Evolutionary conservation across 202 grass and related monocot genomes (phyloP), one percentile per base, ranked within the genome.

Genomic region (Sporobolus alterniflorus): DNA sequence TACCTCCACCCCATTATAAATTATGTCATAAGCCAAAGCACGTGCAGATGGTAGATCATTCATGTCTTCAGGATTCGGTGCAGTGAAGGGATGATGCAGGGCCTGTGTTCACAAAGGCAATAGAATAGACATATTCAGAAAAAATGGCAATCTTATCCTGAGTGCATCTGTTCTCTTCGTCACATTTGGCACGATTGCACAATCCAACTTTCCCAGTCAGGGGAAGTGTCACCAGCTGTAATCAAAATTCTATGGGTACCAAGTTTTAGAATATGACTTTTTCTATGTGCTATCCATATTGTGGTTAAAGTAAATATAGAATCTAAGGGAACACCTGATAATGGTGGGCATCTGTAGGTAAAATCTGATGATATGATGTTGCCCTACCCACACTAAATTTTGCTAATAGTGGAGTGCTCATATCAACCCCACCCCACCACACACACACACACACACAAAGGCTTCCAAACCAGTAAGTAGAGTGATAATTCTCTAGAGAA

Each of bases 11-110:
- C 96, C 93, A 33, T 98, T 94, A 86, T 96, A 98, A 55, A 96
- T 88, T 89, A 98, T 96, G 74, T 98, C 96, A 87, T 96, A 98
- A 74, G 96, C 96, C 85, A 98, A 87, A 75, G 96, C 96, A 50
- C 85, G 91, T 69, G 96, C 96, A 39, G 84, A 87, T 56, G 91
- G 54, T 18, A 98, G 85, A 63, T 98, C 93, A 87, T 90, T 43
- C 87, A 96, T 93, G 86, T 98, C 96, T 82, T 93, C 85, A 73
- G 92, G 93, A 94, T 96, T 94, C 85, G 93, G 91, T 83, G 96
- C 91, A 29, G 96, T 98, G 86, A 98, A 98, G 85, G 96, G 96
- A 85, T 98, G 96, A 29, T 98, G 96, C 42, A 98, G 86, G 24
- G 91, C 91, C 96, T 98, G 66, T 56, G 75, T 64, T 51, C 42